A percentile compares a stretch with the other conserved stretches of the same genome.
phyloP scores from a whole-genome alignment of 2,329 filamentous ascomycete species.

The Colletotrichum endophyticum region DNA sequence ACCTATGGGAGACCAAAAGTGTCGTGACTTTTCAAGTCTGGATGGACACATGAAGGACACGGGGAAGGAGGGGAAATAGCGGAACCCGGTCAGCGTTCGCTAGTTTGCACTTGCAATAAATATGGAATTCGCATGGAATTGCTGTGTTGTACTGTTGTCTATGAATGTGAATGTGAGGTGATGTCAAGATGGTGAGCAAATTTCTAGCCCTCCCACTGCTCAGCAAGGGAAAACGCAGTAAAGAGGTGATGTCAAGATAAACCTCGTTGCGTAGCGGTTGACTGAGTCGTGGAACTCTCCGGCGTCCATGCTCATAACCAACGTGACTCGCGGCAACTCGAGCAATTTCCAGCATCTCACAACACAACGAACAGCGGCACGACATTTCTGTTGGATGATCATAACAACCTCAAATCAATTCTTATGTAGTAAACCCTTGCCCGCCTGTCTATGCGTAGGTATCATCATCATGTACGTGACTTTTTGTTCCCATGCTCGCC shows the following conservation, averaged over 20 bases:
- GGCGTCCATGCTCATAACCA: neutral
- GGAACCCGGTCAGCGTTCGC: neutral
- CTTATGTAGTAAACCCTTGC: neutral
- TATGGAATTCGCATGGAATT: neutral
- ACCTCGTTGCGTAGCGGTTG: neutral
- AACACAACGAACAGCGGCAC: neutral
- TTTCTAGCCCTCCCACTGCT: too few relatives aligned
- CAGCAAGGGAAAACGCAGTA: too few relatives aligned
- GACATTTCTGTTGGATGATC: neutral
- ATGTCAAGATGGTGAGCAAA: neutral
- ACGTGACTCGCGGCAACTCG: neutral
- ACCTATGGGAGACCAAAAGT: neutral
- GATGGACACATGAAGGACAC: neutral
- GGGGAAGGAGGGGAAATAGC: neutral
- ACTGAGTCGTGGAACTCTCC: neutral
- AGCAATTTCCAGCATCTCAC: neutral
- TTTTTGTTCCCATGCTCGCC: neutral
- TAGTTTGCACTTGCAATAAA: neutral
- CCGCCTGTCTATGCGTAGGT: conserved; percentile 10
- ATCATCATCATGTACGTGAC: conserved; percentile 18
- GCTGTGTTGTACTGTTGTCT: neutral
- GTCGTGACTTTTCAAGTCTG: neutral
- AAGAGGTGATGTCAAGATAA: neutral
- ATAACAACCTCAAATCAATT: neutral
- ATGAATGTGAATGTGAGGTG: neutral